Conservation (phyloP, 2,329 filamentous ascomycete species). For the Fonsecaea nubica region DNA sequence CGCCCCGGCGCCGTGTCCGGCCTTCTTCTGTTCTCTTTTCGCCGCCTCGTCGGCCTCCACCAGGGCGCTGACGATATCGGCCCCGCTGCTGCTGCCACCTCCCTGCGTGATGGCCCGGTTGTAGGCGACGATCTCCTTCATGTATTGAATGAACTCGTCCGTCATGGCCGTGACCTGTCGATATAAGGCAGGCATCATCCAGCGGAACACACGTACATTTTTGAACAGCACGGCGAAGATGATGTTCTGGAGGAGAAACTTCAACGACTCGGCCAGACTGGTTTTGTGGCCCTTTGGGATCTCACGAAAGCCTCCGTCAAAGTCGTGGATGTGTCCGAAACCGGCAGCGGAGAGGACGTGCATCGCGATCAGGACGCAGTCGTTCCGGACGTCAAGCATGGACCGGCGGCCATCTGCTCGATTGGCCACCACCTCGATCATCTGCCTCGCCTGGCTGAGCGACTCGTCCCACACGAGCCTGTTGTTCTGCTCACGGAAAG, state of each 20-base stretch:
- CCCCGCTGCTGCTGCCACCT: slow-evolving; percentile 38
- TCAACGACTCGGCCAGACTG: slow-evolving; percentile 41
- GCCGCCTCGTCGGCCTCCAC: slow-evolving; percentile 38
- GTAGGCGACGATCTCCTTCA: slow-evolving; percentile 36
- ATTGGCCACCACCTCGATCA: slow-evolving; percentile 38
- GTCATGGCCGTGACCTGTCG: slow-evolving; percentile 35
- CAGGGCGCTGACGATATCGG: slow-evolving; percentile 33
- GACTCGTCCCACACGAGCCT: slow-evolving; percentile 50
- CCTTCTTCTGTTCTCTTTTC: slow-evolving; percentile 44
- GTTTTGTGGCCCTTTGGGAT: slow-evolving; percentile 36
- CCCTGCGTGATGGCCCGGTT: slow-evolving; percentile 38
- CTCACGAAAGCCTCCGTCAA: slow-evolving; percentile 23
- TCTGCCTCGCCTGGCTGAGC: slow-evolving; percentile 43
- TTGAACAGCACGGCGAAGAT: slow-evolving; percentile 24
- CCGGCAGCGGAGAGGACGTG: slow-evolving; percentile 50
- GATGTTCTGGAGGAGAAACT: slow-evolving; percentile 37
- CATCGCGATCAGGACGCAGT: slow-evolving; percentile 47
- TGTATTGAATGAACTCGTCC: slow-evolving; percentile 19
- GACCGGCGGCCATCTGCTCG: neutral
- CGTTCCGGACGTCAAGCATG: slow-evolving; percentile 40
- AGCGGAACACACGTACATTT: slow-evolving; percentile 37
- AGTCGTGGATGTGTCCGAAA: slow-evolving; percentile 43
- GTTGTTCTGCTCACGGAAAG: slow-evolving; percentile 55
- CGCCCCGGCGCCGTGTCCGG: slow-evolving; percentile 39
- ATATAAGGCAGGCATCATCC: slow-evolving; percentile 40